Evolutionary conservation across 306 rosid genomes (phyloP).

Genomic region (Quercus suber): DNA sequence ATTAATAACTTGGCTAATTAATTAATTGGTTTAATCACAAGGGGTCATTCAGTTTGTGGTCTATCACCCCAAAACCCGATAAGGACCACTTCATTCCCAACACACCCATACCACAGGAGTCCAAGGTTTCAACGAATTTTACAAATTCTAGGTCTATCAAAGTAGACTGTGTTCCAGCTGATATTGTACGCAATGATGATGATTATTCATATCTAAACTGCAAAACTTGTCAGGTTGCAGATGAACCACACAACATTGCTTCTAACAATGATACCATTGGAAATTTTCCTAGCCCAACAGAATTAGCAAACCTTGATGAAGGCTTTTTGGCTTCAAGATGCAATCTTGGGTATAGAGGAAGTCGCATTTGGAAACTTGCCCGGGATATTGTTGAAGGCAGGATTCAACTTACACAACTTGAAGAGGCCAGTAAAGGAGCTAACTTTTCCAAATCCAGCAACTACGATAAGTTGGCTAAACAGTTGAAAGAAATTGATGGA

Average conservation of each 20-base stretch:
- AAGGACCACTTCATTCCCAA: conserved; percentile 25
- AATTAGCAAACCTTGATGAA: conserved; percentile 40
- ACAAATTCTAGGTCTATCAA: neutral
- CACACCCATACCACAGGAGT: conserved; percentile 39
- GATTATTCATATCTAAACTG: conserved; percentile 5
- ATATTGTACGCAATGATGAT: neutral
- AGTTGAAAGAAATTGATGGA: conserved; percentile 47
- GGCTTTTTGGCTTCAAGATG: conserved; percentile 40
- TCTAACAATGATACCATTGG: neutral
- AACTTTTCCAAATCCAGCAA: conserved; percentile 13
- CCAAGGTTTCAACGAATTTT: conserved; percentile 16
- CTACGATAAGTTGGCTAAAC: conserved; percentile 28
- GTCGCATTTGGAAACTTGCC: conserved; percentile 41
- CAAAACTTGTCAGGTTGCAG: neutral
- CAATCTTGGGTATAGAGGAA: conserved; percentile 53
- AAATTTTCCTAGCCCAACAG: conserved; percentile 48
- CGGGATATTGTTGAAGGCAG: conserved; percentile 39
- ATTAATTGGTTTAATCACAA: no score
- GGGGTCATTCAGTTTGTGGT: no score
- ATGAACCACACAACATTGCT: neutral
- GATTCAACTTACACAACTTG: conserved; percentile 39
- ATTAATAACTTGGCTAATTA: no score
- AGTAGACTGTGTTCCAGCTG: neutral
- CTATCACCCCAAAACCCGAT: conserved; percentile 18
- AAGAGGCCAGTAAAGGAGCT: conserved; percentile 34